A percentile compares a stretch with the other conserved stretches of the same genome.
Evolutionary conservation across 441 rosid species (phyloP).

Genomic region (Mallotus japonicus): DNA sequence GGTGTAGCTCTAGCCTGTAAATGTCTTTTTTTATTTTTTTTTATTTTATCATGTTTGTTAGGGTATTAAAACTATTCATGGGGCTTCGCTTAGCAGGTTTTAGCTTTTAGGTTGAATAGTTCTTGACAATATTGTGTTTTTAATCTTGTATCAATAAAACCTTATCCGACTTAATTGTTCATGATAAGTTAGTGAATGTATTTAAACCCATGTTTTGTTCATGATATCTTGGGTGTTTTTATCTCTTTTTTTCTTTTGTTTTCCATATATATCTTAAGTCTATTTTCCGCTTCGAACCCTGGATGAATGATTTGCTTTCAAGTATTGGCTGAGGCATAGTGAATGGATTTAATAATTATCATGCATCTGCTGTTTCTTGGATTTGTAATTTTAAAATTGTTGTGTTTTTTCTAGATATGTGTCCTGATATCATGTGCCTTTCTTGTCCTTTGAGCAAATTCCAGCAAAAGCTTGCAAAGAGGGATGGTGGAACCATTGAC

Average conservation of each 20-base stretch:
- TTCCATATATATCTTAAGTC: neutral
- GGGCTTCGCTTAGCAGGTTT: too few species aligned
- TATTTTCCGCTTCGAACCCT: neutral
- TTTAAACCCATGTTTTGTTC: too few species aligned
- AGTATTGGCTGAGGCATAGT: neutral
- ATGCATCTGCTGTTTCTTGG: neutral
- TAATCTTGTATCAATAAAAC: neutral
- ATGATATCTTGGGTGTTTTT: neutral
- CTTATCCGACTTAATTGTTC: neutral
- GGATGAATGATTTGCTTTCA: neutral
- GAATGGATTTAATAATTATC: neutral
- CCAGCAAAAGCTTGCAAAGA: conserved; percentile 96
- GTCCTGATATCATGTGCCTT: neutral
- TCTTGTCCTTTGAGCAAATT: conserved; percentile 24
- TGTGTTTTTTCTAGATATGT: neutral
- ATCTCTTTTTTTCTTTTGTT: neutral
- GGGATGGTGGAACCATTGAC: conserved; percentile 81
- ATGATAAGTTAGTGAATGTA: neutral
- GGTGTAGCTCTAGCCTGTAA: conserved; percentile 40
- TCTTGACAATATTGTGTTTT: too few species aligned
- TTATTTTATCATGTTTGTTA: neutral
- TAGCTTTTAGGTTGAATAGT: too few species aligned
- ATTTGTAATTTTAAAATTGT: neutral
- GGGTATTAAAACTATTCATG: too few species aligned
- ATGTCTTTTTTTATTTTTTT: neutral